Evolutionary conservation across 306 rosid species (phyloP).

Genomic region (Lupinus albus): DNA sequence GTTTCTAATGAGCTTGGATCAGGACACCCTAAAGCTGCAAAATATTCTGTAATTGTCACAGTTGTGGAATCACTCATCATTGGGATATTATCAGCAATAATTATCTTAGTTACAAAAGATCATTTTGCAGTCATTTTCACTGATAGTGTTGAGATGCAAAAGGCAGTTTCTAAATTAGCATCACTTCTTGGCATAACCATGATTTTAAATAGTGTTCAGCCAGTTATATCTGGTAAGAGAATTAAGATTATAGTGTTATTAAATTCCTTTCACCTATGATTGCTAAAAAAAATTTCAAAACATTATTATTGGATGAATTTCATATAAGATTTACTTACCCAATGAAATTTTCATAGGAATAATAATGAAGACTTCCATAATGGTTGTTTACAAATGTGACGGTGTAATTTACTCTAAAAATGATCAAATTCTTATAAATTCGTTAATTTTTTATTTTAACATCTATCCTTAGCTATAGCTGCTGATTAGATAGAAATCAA

Average conservation of each 20-base stretch:
- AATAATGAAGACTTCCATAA: no score
- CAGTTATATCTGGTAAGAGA: slow-evolving; percentile 76
- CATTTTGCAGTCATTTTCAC: slow-evolving; percentile 77
- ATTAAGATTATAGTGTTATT: background rate
- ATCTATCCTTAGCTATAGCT: no score
- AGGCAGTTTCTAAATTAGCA: slow-evolving; percentile 82
- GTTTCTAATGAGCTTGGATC: slow-evolving; percentile 96
- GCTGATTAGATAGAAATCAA: no score
- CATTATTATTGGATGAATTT: no score
- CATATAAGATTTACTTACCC: no score
- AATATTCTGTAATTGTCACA: slow-evolving; percentile 66
- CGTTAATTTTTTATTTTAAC: no score
- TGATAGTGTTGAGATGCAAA: slow-evolving; percentile 67
- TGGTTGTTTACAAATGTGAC: no score
- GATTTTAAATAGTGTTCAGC: slow-evolving; percentile 88
- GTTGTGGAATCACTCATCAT: slow-evolving; percentile 62
- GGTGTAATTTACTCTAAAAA: no score
- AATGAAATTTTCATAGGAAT: no score
- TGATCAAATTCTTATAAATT: no score
- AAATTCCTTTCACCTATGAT: no score
- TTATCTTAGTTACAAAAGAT: slow-evolving; percentile 64
- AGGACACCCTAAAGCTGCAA: slow-evolving; percentile 86
- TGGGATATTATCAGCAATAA: slow-evolving; percentile 57
- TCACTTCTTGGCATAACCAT: slow-evolving; percentile 82
- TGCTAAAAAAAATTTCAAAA: no score